Evolutionary conservation across 108 stramenopile genomes (phyloP), one percentile per base, ranked within the genome.

Genomic region (Fragilaria crotonensis): DNA sequence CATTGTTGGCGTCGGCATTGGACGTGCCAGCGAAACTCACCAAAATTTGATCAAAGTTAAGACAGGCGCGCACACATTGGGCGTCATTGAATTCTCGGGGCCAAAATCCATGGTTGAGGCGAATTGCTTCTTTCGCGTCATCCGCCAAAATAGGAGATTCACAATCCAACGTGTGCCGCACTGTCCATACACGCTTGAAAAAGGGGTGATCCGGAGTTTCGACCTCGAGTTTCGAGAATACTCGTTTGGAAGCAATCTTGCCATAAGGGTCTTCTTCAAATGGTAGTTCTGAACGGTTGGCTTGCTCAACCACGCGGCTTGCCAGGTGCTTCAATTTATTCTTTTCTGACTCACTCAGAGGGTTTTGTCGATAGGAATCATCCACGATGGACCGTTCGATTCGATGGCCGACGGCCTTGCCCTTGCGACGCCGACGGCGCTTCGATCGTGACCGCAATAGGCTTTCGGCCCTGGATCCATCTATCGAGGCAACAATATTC

Each of bases 31-130:
- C 63, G 20, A 85, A 45, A 65, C 66, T 82, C 20, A 82, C 78
- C 25, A 86, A 45, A 51, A 90, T 77, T 47, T 82, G 80, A 58
- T 79, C 73, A 63, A 90, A 86, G 30, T 80, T 62, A 11, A 90
- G 47, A 44, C 64, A 59, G n/a, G 70, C 68, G 23, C 81, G 64
- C 25, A 89, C 74, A 33, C 53, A 70, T 49, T 74, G 52, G 9
- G 56, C 45, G 45, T 59, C 76, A 51, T 89, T 85, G 57, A 85
- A 57, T 52, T 80, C 76, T 7, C 25, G 11, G 4, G 88, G 88
- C 84, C 84, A 89, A 26, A 63, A 59, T 19, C 80, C 83, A 21
- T 65, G 59, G 49, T 85, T 81, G 27, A 70, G 25, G 27, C 59
- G 56, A 18, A 84, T 65, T 20, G 65, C 28, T 55, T 76, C 63